A percentile compares a stretch with the other conserved stretches of the same genome.
Conservation (phyloP, 1,284 basidiomycete species). For the Trichosporon asahii region DNA sequence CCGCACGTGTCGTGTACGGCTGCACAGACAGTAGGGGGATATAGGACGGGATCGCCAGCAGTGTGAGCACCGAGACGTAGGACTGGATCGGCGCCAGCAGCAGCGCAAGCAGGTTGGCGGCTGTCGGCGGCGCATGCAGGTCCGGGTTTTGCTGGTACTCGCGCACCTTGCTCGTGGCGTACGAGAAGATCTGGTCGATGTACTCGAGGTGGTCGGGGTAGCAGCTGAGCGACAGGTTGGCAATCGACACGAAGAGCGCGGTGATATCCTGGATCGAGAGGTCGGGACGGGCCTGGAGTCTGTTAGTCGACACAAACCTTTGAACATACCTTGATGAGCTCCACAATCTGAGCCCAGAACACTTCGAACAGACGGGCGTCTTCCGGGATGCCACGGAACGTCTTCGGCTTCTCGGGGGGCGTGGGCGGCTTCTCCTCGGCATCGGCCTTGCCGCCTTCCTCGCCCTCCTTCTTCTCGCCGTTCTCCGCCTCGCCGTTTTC, state of each 20-base stretch:
- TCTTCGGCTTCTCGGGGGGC: conserved; percentile 51
- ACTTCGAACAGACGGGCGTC: conserved; percentile 91
- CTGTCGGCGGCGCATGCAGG: conserved; percentile 78
- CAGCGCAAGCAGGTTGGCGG: conserved; percentile 79
- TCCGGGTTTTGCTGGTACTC: conserved; percentile 82
- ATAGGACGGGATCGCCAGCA: conserved; percentile 87
- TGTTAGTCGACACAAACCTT: conserved; percentile 13
- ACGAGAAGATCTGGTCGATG: conserved; percentile 86
- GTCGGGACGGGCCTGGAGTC: conserved; percentile 78
- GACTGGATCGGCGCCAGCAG: conserved; percentile 88
- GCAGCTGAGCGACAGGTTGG: conserved; percentile 87
- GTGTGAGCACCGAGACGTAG: conserved; percentile 86
- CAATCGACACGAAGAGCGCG: conserved; percentile 84
- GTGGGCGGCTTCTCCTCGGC: conserved; percentile 26
- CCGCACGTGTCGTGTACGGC: conserved; percentile 79
- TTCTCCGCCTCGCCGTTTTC: conserved; percentile 24
- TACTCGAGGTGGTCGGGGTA: conserved; percentile 93
- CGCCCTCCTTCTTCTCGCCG: conserved; percentile 16
- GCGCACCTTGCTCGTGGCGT: conserved; percentile 77
- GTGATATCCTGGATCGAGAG: conserved; percentile 93
- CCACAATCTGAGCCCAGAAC: conserved; percentile 97
- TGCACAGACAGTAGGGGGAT: conserved; percentile 74
- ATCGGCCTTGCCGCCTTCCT: conserved; percentile 20
- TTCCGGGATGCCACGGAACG: conserved; percentile 86
- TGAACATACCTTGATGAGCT: conserved; percentile 78